Base-by-base conservation (phyloP, 768 basidiomycete genomes). In the Neoboletus magnificus region DNA sequence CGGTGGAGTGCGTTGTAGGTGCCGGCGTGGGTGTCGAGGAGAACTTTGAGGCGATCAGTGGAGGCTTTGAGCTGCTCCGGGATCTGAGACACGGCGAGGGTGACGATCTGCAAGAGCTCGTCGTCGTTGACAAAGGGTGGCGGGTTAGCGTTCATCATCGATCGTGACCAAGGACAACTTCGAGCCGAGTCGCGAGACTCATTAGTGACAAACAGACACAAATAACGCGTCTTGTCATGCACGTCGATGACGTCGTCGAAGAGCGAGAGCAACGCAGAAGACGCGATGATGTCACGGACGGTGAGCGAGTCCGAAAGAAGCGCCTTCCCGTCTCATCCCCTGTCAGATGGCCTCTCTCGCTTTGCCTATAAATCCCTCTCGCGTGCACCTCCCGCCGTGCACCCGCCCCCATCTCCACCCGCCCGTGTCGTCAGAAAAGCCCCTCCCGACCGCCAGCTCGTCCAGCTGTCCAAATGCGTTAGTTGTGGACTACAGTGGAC, bases 81-180 rank as follows among this genome's bases (percentile, higher is more conserved):
- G 66, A 87, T 79, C 73, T 91, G 88, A 5, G 90, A 90, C 8
- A 83, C 80, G n/a, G 89, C 87, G 39, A 78, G 82, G 29, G 76
- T 74, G 50, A 93, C 75, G 47, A 85, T 82, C 56, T 84, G 75
- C 66, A 82, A 84, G 20, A 93, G 75, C 62, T 91, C 87, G 60
- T 81, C 74, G 41, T 81, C 77, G 27, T 82, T 79, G 59, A 84
- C 81, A 50, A 74, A 68, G 66, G 80, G 37, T 46, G 60, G 32
- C 23, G 58, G 50, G 59, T 55, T 35, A 16, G 16, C 15, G 15
- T 40, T 54, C 64, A 72, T 64, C 44, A 60, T 73, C 57, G 58
- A 60, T 59, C 50, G 36, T 16, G 48, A 44, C 16, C 27, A 22
- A 48, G 25, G n/a, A 27, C 23, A 27, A 27, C 15, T 42, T 42